Base-by-base conservation (phyloP, 164 flowering plant genomes). In the Dillenia suffruticosa region DNA sequence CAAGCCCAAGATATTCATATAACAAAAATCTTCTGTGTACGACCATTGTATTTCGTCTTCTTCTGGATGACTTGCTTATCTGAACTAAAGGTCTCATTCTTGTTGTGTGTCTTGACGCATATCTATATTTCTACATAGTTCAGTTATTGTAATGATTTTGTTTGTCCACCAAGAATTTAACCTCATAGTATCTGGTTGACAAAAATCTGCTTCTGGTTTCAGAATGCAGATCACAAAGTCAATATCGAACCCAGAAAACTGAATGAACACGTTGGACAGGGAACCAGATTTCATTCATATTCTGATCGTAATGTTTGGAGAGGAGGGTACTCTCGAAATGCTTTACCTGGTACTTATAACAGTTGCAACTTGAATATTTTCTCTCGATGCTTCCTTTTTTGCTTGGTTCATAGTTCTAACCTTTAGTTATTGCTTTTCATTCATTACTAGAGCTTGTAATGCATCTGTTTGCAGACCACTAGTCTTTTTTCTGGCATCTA, bases 271-370 rank as follows among this genome's bases (percentile, higher is more conserved):
- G 57, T 45, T 24, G 65, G 63, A 44, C 75, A 71, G 56, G 64
- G 17, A 49, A 44, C 54, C 22, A 79, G 56, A 16, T 47, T 57
- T 60, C 69, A 63, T 43, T 45, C 77, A 54, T 49, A 32, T 56
- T 48, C 76, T 69, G 89, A 86, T 54, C 89, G 71, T 57, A 82
- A 79, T 79, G 74, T 54, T 73, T 81, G 80, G 59, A 80, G 79
- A 68, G 81, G 82, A 57, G 79, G 79, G 44, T 76, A 73, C 68
- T 56, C 54, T 63, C 89, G 83, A 24, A 82, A 63, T 75, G 16
- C 63, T 69, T 50, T 69, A 44, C 73, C 82, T 73, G 87, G 91
- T 79, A 84, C 76, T 70, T 54, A 14, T 12, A 63, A 40, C 59
- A 49, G 5, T 48, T 19, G 19, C 45, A 54, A 60, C 51, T 17